Evolutionary conservation across 164 flowering plant genomes (phyloP), one percentile per base, ranked within the genome.

Genomic region (Nymphaea thermarum): DNA sequence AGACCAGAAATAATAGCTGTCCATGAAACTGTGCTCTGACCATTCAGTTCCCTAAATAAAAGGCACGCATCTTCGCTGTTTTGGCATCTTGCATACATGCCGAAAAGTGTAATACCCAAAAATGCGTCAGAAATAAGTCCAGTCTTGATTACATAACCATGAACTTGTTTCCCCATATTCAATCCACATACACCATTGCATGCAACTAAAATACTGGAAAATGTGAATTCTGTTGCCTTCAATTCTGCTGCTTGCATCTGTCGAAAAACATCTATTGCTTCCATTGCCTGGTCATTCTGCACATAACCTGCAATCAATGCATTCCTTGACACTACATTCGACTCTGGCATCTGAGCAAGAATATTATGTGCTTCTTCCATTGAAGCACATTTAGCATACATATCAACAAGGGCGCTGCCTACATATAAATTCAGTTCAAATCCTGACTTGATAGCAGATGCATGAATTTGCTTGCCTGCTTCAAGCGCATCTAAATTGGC

Each of bases 361-460:
- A 84, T 83, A 65, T 73, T 72, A 59, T 57, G 64, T 51, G 96
- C 93, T 71, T 74, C 72, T 11, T n/a, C 78, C 70, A 80, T 69
- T 63, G 65, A 76, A 44, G 85, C 95, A 76, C 96, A 87, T 77
- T 91, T 94, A 4, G 77, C 83, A 76, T 25, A 25, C 36, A 94
- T 86, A 80, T 87, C 96, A 74, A 91, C 73, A 62, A 94, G 83
- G 61, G 98, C 85, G 81, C 99, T 86, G 68, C 88, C 96, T 44
- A 85, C 80, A 77, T 82, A 91, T 41, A 83, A 80, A 68, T 84
- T 81, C 43, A 77, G 79, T 70, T 87, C 92, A 57, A 88, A 77
- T 65, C 93, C 91, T 65, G 55, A 73, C 70, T 90, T 91, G 25
- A 86, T 64, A 8, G 83, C 74, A 14, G 87, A 70, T 67, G 88